These are phyloP conservation scores for Emydomyces testavorans DNA, from an alignment of 2,329 filamentous ascomycete genomes.

Conservation along the genomic window DNA sequence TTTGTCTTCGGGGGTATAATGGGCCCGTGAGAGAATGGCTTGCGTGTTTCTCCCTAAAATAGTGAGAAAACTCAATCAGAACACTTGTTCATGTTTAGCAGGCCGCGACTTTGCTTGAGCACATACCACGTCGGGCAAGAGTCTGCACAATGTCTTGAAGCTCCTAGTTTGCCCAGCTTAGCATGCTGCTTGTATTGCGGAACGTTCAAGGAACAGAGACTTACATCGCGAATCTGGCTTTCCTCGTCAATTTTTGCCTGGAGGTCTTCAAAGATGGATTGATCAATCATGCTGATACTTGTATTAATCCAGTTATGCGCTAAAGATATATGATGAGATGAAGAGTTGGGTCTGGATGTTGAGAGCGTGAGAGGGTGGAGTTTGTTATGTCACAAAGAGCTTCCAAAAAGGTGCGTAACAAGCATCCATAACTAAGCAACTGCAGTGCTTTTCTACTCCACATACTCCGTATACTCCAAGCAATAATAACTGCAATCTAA, in stretches of 20 bases:
- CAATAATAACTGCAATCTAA: too few species aligned
- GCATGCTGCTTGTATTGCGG: not conserved
- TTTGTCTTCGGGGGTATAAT: conserved; percentile 63
- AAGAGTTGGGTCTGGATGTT: not conserved
- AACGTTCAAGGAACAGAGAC: conserved; percentile 11
- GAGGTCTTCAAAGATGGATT: conserved; percentile 73
- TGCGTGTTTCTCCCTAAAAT: conserved; percentile 59
- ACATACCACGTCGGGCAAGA: conserved; percentile 61
- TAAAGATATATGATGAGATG: not conserved
- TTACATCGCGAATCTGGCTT: conserved; percentile 61
- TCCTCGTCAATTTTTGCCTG: conserved; percentile 88
- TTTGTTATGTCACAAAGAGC: too few species aligned
- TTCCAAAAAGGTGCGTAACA: too few species aligned
- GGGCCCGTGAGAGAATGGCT: conserved; percentile 74
- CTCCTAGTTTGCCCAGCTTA: conserved; percentile 39
- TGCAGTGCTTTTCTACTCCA: too few species aligned
- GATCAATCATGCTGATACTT: conserved; percentile 52
- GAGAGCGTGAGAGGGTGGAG: too few species aligned
- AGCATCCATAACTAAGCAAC: too few species aligned
- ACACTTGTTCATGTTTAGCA: not conserved
- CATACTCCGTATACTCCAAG: too few species aligned
- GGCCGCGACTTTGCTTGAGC: not conserved
- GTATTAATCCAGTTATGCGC: not conserved
- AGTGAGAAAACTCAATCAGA: not conserved
- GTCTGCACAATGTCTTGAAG: conserved; percentile 69